phyloP scores from a whole-genome alignment of 2,329 filamentous ascomycete genomes.

The Cladosporium sp. region DNA sequence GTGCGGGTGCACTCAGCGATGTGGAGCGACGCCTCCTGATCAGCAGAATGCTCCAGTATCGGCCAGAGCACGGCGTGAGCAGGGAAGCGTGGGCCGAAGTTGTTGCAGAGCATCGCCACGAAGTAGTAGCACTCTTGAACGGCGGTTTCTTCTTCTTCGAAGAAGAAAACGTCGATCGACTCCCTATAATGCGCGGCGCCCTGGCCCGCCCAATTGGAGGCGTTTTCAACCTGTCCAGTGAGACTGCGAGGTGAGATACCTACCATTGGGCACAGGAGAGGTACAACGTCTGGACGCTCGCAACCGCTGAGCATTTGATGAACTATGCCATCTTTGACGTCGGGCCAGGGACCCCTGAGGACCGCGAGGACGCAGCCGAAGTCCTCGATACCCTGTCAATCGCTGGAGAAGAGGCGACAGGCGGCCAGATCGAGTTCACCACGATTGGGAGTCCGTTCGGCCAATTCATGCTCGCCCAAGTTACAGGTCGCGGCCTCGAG shows the following conservation, averaged over 20 bases:
- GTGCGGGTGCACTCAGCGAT: neutral
- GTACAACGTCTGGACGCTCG: neutral
- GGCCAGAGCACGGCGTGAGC: neutral
- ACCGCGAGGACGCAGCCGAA: neutral
- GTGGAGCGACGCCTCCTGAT: neutral
- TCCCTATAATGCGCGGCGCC: neutral
- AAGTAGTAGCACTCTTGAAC: neutral
- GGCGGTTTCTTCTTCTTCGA: neutral
- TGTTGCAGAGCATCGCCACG: neutral
- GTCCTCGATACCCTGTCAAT: neutral
- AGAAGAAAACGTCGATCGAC: neutral
- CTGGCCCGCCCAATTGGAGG: neutral
- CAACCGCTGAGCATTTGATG: neutral
- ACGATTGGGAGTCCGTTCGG: neutral
- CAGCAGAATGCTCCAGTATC: neutral
- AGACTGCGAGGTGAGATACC: neutral
- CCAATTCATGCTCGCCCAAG: neutral
- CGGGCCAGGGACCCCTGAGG: neutral
- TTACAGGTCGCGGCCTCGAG: neutral
- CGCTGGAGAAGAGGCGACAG: neutral
- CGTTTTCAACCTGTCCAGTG: neutral
- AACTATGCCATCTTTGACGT: neutral
- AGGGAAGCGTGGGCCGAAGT: neutral
- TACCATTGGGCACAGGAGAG: neutral
- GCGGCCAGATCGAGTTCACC: neutral